phyloP scores from a whole-genome alignment of 257 asterid genomes.

The Solanum virginianum region DNA sequence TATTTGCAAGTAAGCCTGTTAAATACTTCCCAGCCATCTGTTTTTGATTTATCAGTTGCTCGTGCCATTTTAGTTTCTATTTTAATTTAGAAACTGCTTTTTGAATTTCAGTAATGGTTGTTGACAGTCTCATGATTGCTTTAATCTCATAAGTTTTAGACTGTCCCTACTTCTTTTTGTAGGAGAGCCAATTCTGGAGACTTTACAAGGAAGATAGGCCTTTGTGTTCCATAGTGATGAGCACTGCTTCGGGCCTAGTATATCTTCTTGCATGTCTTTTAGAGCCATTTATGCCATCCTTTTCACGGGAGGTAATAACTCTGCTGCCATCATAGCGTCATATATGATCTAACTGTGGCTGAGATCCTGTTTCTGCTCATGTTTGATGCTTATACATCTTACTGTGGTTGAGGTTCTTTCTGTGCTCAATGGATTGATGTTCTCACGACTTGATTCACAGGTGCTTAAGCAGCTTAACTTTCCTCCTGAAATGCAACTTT shows the following conservation, averaged over 20 bases:
- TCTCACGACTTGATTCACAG: conserved; percentile 16
- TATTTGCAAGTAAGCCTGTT: conserved; percentile 67
- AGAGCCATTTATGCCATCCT: conserved; percentile 94
- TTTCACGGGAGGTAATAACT: conserved; percentile 59
- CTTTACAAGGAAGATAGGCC: conserved; percentile 80
- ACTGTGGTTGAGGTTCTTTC: not conserved
- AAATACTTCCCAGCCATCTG: not conserved
- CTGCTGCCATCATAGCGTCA: not conserved
- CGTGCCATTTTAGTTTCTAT: not conserved
- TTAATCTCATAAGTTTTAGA: not conserved
- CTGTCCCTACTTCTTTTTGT: conserved; percentile 1
- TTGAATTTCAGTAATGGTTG: not conserved
- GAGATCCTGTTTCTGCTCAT: not conserved
- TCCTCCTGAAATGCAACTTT: conserved; percentile 42
- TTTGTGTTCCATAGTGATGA: conserved; percentile 73
- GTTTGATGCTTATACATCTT: not conserved
- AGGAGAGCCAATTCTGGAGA: conserved; percentile 93
- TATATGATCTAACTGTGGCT: not conserved
- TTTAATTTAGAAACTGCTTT: not conserved
- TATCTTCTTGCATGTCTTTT: conserved; percentile 82
- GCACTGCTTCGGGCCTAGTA: conserved; percentile 82
- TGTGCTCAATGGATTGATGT: not conserved
- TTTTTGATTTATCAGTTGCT: not conserved
- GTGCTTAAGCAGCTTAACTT: conserved; percentile 93
- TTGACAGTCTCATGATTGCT: not conserved